These are phyloP conservation scores for Anthracocystis setariae DNA, from an alignment of 1,284 basidiomycete genomes.

Conservation along the genomic window DNA sequence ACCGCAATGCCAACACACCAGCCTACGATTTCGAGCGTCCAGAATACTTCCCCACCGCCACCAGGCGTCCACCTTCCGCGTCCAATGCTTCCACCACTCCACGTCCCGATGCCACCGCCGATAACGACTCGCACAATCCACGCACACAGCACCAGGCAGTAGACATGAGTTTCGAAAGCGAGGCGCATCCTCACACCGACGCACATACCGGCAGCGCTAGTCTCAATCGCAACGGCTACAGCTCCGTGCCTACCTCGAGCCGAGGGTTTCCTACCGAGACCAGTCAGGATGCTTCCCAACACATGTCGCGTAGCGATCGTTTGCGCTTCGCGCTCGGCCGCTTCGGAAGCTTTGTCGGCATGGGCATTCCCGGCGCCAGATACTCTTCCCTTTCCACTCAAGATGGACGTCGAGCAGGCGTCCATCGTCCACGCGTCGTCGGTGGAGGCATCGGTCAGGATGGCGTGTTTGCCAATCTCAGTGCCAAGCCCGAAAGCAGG, in stretches of 20 bases:
- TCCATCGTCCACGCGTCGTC: conserved; percentile 41
- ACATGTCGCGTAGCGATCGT: conserved; percentile 39
- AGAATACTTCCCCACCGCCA: conserved; percentile 51
- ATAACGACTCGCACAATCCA: not conserved
- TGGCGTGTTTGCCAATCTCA: conserved; percentile 94
- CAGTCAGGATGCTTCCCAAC: conserved; percentile 18
- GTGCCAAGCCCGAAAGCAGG: conserved; percentile 80
- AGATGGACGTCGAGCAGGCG: conserved; percentile 23
- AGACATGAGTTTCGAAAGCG: conserved; percentile 30
- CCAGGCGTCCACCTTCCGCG: conserved; percentile 23
- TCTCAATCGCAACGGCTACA: conserved; percentile 30
- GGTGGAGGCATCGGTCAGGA: conserved; percentile 88
- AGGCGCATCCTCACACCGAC: conserved; percentile 27
- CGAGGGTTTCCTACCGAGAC: conserved; percentile 1
- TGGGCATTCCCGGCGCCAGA: conserved; percentile 64
- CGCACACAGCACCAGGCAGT: conserved; percentile 23
- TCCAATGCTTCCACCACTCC: conserved; percentile 27
- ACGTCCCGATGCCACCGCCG: conserved; percentile 6
- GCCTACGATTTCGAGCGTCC: conserved; percentile 60
- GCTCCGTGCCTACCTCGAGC: conserved; percentile 32
- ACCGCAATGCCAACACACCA: conserved; percentile 9
- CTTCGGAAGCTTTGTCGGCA: conserved; percentile 63
- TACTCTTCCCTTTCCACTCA: conserved; percentile 48
- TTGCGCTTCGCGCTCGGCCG: conserved; percentile 55
- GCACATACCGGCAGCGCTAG: conserved; percentile 15